These are phyloP conservation scores for Bipolaris sorokiniana DNA, from an alignment of 2,329 filamentous ascomycete genomes.

Conservation along the genomic window DNA sequence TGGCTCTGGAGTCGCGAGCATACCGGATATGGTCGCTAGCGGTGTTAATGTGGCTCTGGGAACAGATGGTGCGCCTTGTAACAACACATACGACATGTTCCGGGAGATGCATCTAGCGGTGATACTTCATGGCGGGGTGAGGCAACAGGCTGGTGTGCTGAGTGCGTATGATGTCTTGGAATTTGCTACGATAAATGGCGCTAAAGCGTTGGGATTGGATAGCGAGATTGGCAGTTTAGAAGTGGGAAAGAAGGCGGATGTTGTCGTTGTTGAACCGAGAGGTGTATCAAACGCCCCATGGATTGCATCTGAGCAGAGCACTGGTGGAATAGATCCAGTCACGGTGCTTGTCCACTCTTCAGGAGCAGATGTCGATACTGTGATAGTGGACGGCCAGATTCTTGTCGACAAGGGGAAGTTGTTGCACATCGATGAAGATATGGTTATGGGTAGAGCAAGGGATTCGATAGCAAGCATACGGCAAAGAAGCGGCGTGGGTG, in stretches of 20 bases:
- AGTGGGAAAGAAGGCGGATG: constrained; percentile 53
- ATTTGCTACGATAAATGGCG: constrained; percentile 36
- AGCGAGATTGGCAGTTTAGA: constrained; percentile 49
- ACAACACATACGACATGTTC: constrained; percentile 42
- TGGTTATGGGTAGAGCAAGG: constrained; percentile 16
- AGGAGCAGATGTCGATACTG: constrained; percentile 21
- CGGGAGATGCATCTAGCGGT: constrained; percentile 35
- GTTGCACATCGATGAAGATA: constrained; percentile 14
- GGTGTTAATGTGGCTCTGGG: constrained; percentile 28
- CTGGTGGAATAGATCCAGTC: constrained; percentile 47
- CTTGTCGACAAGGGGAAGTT: constrained; percentile 21
- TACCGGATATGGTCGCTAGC: constrained; percentile 24
- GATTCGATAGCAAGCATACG: constrained; percentile 21
- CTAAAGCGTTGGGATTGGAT: constrained; percentile 42
- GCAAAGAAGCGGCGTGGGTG: constrained; percentile 25
- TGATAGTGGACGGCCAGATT: constrained; percentile 27
- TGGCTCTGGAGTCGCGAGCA: constrained; percentile 26
- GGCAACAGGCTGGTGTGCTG: constrained; percentile 22
- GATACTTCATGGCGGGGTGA: constrained; percentile 26
- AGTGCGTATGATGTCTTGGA: constrained; percentile 29
- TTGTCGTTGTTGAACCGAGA: constrained; percentile 45
- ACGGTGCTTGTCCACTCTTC: constrained; percentile 32
- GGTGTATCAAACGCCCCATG: constrained; percentile 49
- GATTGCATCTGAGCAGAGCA: constrained; percentile 39
- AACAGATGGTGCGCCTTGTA: constrained; percentile 38